Percentiles rank a stretch among this genome's conserved stretches.
phyloP scores from a whole-genome alignment of 2,329 filamentous ascomycete genomes.

The Camptophora hylomeconis region DNA sequence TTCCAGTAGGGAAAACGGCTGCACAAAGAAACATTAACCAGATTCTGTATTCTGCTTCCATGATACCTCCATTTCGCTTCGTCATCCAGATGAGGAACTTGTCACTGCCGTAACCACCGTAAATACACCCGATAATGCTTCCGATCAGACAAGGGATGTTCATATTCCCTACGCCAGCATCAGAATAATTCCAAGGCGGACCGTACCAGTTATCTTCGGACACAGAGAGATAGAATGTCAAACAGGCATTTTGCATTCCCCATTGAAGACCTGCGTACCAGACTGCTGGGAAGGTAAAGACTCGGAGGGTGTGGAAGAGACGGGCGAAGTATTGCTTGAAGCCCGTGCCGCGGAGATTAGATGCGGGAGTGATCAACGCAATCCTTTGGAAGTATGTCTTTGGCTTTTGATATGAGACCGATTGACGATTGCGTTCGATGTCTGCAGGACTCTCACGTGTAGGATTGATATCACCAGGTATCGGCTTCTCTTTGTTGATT shows the following conservation, averaged over 20 bases:
- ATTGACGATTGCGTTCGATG: neutral
- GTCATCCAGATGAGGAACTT: constrained; percentile 43
- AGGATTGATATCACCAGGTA: neutral
- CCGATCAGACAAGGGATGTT: constrained; percentile 42
- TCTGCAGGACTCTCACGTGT: neutral
- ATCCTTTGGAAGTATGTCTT: constrained; percentile 45
- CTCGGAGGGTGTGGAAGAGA: constrained; percentile 41
- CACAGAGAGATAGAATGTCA: constrained; percentile 46
- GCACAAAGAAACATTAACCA: constrained; percentile 40
- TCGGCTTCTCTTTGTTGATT: constrained; percentile 5
- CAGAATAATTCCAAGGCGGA: constrained; percentile 41
- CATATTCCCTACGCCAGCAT: constrained; percentile 43
- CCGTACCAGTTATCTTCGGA: constrained; percentile 44
- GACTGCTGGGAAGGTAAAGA: constrained; percentile 46
- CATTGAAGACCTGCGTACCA: constrained; percentile 46
- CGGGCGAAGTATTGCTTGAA: constrained; percentile 41
- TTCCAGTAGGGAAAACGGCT: constrained; percentile 37
- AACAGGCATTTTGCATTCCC: constrained; percentile 47
- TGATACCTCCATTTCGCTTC: constrained; percentile 39
- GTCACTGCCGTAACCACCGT: constrained; percentile 44
- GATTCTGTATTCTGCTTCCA: constrained; percentile 42
- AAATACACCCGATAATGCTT: constrained; percentile 16
- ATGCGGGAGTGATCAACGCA: constrained; percentile 41
- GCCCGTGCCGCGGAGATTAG: constrained; percentile 40
- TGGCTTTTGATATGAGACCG: constrained; percentile 10